A percentile compares a stretch with the other conserved stretches of the same genome.
Evolutionary conservation across 176 grass and related monocot species (phyloP).

Genomic region (Ananas comosus): DNA sequence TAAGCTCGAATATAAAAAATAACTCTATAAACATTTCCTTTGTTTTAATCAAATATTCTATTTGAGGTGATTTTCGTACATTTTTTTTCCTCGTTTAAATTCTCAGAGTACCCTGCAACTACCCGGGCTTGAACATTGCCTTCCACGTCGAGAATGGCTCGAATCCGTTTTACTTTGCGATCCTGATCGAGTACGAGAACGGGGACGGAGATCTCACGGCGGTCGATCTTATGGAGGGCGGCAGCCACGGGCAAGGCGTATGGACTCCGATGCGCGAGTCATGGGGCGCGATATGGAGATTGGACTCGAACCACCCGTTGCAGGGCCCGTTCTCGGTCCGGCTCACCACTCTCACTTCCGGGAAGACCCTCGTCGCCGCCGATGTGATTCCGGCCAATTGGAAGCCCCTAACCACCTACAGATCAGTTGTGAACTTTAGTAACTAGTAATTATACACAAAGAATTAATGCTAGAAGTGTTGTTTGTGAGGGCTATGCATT

Average conservation of each 20-base stretch:
- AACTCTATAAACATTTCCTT: not conserved
- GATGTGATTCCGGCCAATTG: constrained; percentile 69
- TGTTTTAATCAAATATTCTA: not conserved
- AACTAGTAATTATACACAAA: too few species aligned
- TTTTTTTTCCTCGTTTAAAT: not conserved
- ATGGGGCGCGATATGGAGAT: constrained; percentile 58
- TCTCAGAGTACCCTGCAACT: constrained; percentile 38
- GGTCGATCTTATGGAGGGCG: constrained; percentile 43
- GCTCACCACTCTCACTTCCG: constrained; percentile 57
- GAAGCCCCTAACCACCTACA: constrained; percentile 62
- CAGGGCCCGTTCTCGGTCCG: constrained; percentile 66
- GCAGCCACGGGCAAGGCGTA: not conserved
- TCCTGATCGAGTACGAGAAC: constrained; percentile 34
- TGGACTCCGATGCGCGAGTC: constrained; percentile 53
- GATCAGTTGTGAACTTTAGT: constrained; percentile 44
- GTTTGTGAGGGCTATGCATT: too few species aligned
- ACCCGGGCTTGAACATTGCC: constrained; percentile 22
- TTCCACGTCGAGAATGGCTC: constrained; percentile 44
- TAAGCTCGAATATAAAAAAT: too few species aligned
- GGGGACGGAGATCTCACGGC: constrained; percentile 43
- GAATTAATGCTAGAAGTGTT: too few species aligned
- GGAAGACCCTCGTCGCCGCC: constrained; percentile 48
- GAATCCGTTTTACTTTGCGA: constrained; percentile 38
- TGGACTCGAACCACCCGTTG: constrained; percentile 53
- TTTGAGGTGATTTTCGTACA: too few species aligned